Evolutionary conservation across 129 eudicot species (phyloP).

Genomic region (Ambrosia trifida): DNA sequence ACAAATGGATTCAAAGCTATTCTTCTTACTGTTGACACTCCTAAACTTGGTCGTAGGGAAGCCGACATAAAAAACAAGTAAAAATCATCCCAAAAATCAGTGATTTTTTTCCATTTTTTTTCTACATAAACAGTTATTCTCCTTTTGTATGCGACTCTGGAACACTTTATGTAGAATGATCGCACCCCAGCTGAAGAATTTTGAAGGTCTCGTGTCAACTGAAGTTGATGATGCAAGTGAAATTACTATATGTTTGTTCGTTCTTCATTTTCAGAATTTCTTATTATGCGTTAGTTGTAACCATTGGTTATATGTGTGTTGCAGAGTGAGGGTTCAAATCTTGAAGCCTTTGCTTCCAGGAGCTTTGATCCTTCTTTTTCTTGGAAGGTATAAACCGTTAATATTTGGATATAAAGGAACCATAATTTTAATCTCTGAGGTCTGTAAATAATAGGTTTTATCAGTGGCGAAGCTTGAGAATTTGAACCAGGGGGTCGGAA

Average conservation of each 20-base stretch:
- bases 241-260: constrained; percentile 15
- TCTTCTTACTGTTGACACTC: constrained; percentile 77
- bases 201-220: constrained; percentile 75
- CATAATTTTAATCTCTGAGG: not conserved
- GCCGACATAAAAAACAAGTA: constrained; percentile 89
- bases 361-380: constrained; percentile 61
- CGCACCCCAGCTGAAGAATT: constrained; percentile 74
- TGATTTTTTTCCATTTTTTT: not conserved
- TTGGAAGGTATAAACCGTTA: constrained; percentile 61
- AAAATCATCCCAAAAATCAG: constrained; percentile 4
- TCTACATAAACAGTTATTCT: not conserved
- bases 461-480: too few species aligned
- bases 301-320: constrained; percentile 15
- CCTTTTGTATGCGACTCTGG: not conserved
- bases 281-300: not conserved
- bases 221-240: constrained; percentile 57
- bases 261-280: not conserved
- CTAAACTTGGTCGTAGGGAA: constrained; percentile 89
- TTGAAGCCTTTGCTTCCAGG: constrained; percentile 61
- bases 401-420: not conserved
- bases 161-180: constrained; percentile 62
- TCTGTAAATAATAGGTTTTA: not conserved
- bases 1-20: constrained; percentile 84
- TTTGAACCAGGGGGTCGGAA: too few species aligned
- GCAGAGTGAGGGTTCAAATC: constrained; percentile 74